Percentiles rank a stretch among this genome's conserved stretches.
Evolutionary conservation across 2,329 filamentous ascomycete genomes (phyloP).

Genomic region (Cryphonectria naterciae): DNA sequence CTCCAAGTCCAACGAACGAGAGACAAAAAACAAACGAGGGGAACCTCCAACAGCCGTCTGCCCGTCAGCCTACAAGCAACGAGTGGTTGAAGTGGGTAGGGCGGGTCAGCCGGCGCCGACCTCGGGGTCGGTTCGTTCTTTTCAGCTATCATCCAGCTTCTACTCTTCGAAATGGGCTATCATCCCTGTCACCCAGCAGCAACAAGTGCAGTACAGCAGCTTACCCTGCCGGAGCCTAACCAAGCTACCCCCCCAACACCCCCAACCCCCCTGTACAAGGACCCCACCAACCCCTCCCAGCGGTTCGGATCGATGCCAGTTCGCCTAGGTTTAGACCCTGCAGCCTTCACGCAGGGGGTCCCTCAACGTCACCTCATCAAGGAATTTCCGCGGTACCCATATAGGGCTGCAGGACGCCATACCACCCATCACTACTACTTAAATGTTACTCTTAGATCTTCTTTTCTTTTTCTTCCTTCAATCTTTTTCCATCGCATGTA

Average conservation of each 20-base stretch:
- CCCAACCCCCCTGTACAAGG: not conserved
- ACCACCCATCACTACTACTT: not conserved
- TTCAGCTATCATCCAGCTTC: not conserved
- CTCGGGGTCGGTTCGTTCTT: not conserved
- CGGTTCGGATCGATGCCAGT: not conserved
- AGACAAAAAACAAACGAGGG: not conserved
- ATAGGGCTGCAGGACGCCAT: not conserved
- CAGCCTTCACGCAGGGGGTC: not conserved
- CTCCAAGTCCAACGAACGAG: not conserved
- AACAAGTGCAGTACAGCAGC: not conserved
- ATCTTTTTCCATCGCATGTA: no score
- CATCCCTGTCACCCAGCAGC: not conserved
- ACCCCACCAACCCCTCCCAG: not conserved
- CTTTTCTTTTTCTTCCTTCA: not conserved
- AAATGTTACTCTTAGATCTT: not conserved
- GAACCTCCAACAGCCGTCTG: not conserved
- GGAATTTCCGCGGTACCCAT: not conserved
- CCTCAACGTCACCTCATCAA: slow-evolving; percentile 1
- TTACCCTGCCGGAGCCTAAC: not conserved
- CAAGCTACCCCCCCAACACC: not conserved
- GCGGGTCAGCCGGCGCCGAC: slow-evolving; percentile 6
- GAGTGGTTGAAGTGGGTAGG: not conserved
- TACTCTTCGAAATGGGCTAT: not conserved
- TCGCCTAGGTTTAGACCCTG: not conserved
- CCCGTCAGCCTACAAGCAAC: not conserved